Conservation (phyloP, 805 yeast species). For the Osmozyma mogii region DNA sequence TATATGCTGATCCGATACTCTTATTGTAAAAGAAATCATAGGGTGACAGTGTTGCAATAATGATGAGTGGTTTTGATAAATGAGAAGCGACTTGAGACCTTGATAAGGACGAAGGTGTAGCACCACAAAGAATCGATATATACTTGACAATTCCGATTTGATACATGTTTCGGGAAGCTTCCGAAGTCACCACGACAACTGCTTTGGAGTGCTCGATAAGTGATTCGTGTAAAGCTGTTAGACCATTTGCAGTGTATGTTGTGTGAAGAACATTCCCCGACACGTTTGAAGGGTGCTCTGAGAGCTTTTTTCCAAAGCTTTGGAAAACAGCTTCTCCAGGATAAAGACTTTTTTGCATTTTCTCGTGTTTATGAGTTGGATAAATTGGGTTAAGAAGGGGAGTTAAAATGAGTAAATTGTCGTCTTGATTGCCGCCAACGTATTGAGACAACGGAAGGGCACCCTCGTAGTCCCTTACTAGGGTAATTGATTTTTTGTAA, state of each 20-base stretch:
- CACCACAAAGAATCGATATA: slow-evolving; percentile 47
- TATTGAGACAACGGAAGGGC: slow-evolving; percentile 40
- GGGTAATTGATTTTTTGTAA: slow-evolving; percentile 43
- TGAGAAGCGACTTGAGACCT: slow-evolving; percentile 17
- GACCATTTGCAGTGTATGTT: slow-evolving; percentile 49
- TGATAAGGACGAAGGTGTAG: slow-evolving; percentile 21
- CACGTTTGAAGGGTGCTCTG: slow-evolving; percentile 24
- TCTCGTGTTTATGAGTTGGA: slow-evolving; percentile 7
- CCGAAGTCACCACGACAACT: slow-evolving; percentile 48
- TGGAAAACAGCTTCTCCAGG: slow-evolving; percentile 46
- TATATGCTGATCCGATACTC: slow-evolving; percentile 46
- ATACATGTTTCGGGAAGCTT: slow-evolving; percentile 51
- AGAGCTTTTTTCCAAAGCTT: slow-evolving; percentile 40
- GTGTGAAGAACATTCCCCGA: slow-evolving; percentile 47
- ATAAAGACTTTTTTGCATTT: slow-evolving; percentile 15
- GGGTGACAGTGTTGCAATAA: slow-evolving; percentile 57
- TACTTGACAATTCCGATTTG: slow-evolving; percentile 56
- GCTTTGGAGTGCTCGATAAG: slow-evolving; percentile 45
- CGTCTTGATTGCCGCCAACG: slow-evolving; percentile 18
- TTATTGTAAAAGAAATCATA: slow-evolving; percentile 52
- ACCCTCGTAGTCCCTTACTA: slow-evolving; percentile 47
- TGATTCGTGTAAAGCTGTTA: slow-evolving; percentile 47
- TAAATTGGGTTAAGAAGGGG: slow-evolving; percentile 34
- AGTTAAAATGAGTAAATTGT: slow-evolving; percentile 27
- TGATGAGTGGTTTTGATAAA: slow-evolving; percentile 42